A percentile compares a stretch with the other conserved stretches of the same genome.
phyloP scores from a whole-genome alignment of 805 yeast species.

The Candida yuanshanica region DNA sequence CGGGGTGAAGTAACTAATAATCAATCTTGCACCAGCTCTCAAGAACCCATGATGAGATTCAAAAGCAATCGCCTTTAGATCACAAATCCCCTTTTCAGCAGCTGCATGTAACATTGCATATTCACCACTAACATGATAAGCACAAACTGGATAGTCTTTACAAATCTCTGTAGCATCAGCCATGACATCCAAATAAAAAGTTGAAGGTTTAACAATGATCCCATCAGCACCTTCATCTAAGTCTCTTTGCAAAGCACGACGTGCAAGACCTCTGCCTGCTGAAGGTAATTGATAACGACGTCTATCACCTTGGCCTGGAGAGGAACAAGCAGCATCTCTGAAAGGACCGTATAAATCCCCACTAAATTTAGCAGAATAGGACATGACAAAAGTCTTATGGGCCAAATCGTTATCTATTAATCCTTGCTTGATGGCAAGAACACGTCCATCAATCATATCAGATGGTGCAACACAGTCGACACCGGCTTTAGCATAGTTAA shows the following conservation, averaged over 20 bases:
- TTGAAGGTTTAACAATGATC: constrained; percentile 90
- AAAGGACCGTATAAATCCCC: constrained; percentile 95
- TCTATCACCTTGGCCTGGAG: constrained; percentile 88
- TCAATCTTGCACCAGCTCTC: constrained; percentile 92
- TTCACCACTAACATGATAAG: constrained; percentile 96
- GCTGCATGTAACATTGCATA: constrained; percentile 98
- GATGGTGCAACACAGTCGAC: constrained; percentile 95
- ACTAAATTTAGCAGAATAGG: constrained; percentile 90
- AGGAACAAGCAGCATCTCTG: constrained; percentile 94
- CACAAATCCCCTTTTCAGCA: constrained; percentile 90
- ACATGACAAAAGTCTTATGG: constrained; percentile 83
- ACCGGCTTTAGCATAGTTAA: constrained; percentile 92
- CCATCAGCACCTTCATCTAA: constrained; percentile 93
- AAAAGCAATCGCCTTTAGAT: constrained; percentile 68
- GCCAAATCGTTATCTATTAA: constrained; percentile 77
- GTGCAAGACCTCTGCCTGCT: constrained; percentile 89
- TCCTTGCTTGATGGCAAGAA: constrained; percentile 81
- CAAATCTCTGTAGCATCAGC: constrained; percentile 82
- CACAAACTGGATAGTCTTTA: constrained; percentile 81
- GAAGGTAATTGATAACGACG: constrained; percentile 90
- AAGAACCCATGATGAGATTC: constrained; percentile 89
- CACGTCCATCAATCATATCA: constrained; percentile 96
- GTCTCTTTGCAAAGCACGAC: constrained; percentile 84
- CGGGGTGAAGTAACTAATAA: constrained; percentile 91
- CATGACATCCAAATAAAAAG: constrained; percentile 89